Evolutionary conservation across 257 asterid species (phyloP).

Genomic region (Handroanthus guayacan): DNA sequence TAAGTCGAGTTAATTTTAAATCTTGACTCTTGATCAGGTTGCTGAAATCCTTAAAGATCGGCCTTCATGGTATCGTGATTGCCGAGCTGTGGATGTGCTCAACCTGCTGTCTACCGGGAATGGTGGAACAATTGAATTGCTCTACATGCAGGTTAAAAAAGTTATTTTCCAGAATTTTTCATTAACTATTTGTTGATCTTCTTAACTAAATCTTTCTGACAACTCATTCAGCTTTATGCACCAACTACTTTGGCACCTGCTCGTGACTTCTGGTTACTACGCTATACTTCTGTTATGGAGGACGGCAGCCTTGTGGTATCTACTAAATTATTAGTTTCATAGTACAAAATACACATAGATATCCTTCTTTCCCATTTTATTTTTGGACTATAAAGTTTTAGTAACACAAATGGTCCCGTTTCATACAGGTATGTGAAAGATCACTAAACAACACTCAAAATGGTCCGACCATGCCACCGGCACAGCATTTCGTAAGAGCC

Average conservation of each 20-base stretch:
- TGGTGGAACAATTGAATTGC: constrained; percentile 94
- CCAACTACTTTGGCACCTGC: constrained; percentile 94
- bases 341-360: neutral
- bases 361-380: neutral
- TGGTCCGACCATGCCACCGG: constrained; percentile 96
- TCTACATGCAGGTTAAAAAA: constrained; percentile 87
- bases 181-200: neutral
- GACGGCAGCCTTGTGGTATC: constrained; percentile 98
- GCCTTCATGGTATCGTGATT: constrained; percentile 95
- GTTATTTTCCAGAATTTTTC: constrained; percentile 1
- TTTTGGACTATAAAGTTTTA: neutral
- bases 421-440: constrained; percentile 80
- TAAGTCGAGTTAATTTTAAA: neutral
- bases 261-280: constrained; percentile 95
- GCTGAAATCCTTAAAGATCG: constrained; percentile 97
- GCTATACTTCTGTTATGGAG: constrained; percentile 95
- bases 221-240: constrained; percentile 76
- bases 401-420: neutral
- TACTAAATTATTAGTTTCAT: neutral
- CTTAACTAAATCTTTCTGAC: constrained; percentile 6
- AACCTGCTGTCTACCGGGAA: constrained; percentile 87
- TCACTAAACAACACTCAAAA: constrained; percentile 95
- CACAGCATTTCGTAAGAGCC: constrained; percentile 84
- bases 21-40: constrained; percentile 54
- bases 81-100: constrained; percentile 89